These are phyloP conservation scores for Osmanthus fragrans DNA, from an alignment of 257 asterid genomes.

Conservation along the genomic window DNA sequence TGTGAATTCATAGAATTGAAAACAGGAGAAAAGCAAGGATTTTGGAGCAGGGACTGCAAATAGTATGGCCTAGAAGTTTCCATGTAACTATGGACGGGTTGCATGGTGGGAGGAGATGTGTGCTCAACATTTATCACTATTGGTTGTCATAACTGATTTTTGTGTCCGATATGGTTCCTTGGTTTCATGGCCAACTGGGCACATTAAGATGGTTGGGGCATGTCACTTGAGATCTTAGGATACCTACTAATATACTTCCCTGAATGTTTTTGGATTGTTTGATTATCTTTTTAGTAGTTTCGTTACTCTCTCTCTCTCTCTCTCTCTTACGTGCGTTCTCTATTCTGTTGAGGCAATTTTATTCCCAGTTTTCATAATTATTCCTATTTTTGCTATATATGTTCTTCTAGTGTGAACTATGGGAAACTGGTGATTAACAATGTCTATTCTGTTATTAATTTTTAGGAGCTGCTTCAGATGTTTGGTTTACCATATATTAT, in stretches of 20 bases:
- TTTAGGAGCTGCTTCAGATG: slow-evolving; percentile 96
- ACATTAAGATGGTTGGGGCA: neutral
- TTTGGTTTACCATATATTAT: slow-evolving; percentile 94
- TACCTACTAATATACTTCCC: neutral
- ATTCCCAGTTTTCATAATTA: neutral
- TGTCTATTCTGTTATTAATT: slow-evolving; percentile 20
- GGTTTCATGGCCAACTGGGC: neutral
- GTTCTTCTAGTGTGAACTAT: neutral
- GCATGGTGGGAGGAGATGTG: neutral
- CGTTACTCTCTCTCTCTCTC: neutral
- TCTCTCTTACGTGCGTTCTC: neutral
- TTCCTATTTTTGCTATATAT: neutral
- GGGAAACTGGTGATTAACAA: slow-evolving; percentile 2
- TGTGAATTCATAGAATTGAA: neutral
- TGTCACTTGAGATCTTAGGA: neutral
- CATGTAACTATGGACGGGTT: neutral
- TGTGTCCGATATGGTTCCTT: neutral
- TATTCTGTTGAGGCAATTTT: neutral
- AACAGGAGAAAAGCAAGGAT: neutral
- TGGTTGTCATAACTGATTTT: neutral
- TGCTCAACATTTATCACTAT: too few relatives aligned
- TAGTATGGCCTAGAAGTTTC: neutral
- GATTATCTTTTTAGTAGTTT: neutral
- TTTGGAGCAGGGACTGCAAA: neutral
- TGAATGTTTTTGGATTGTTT: neutral